Evolutionary conservation across 768 basidiomycete species (phyloP), one percentile per base, ranked within the genome.

Genomic region (Gelatoporia subvermispora): DNA sequence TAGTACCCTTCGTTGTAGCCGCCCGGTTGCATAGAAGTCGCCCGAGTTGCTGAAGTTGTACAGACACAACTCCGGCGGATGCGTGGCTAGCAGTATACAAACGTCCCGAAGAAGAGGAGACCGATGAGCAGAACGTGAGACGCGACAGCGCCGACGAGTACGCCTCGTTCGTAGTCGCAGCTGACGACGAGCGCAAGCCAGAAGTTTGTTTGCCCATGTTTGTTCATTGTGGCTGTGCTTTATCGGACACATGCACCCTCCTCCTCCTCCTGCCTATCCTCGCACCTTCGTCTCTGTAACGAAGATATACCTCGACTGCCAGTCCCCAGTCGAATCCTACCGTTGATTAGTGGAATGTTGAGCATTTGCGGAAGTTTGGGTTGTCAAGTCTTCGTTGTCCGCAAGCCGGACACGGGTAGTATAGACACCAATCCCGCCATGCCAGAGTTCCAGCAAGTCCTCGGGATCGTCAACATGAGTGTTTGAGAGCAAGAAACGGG

Each of bases 141-240:
- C 21, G 36, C 35, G 36, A 15, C 23, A 45, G 38, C 49, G 25
- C 5, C 24, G 23, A n/a, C 23, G 34, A 28, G 43, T 18, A 18
- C 10, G 20, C n/a, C n/a, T n/a, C n/a, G n/a, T n/a, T n/a, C n/a
- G n/a, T n/a, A n/a, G n/a, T n/a, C n/a, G n/a, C n/a, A n/a, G n/a
- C n/a, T n/a, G 20, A 25, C 34, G 42, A 21, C 22, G 34, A 16
- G n/a, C 31, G 36, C 16, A 24, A 37, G 18, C 21, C 36, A 23
- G 31, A 20, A 3, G 47, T 20, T 28, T 50, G 38, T 50, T 50
- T 50, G 42, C 23, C 35, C 15, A 11, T 50, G 35, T 50, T 50
- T 50, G 49, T 35, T 4, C 31, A 3, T 9, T 28, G 48, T 49
- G 48, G 41, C 43, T n/a, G 31, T 45, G 43, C 20, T 28, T 50